phyloP scores from a whole-genome alignment of 108 stramenopile species.

The Ochromonas danica region DNA sequence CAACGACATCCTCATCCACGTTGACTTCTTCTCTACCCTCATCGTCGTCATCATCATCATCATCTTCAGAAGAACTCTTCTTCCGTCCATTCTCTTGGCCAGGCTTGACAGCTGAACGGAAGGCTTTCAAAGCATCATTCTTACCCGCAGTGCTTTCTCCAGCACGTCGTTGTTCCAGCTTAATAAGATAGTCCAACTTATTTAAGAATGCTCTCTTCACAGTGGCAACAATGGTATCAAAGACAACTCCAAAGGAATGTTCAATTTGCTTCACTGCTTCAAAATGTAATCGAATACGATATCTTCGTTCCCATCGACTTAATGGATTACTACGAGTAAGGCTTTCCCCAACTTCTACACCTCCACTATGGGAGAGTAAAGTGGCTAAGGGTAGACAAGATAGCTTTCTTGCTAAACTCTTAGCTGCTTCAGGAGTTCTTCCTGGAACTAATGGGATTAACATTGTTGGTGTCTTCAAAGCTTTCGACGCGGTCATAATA shows the following conservation, averaged over 20 bases:
- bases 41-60: slow-evolving; percentile 41
- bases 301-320: slow-evolving; percentile 53
- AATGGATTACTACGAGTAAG: not conserved
- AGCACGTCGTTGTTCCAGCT: slow-evolving; percentile 69
- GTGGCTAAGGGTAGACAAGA: slow-evolving; percentile 7
- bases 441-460: not conserved
- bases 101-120: not conserved
- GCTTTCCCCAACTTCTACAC: slow-evolving; percentile 21
- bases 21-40: slow-evolving; percentile 54
- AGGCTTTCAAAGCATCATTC: not conserved
- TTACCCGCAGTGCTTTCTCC: slow-evolving; percentile 30
- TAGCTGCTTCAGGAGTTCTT: slow-evolving; percentile 1
- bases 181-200: slow-evolving; percentile 73
- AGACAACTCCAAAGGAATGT: slow-evolving; percentile 77
- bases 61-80: not conserved
- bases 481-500: slow-evolving; percentile 96
- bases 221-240: slow-evolving; percentile 70
- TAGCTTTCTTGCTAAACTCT: slow-evolving; percentile 17
- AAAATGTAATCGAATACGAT: slow-evolving; percentile 71
- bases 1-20: slow-evolving; percentile 45
- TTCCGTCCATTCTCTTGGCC: not conserved
- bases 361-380: slow-evolving; percentile 19
- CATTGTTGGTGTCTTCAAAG: slow-evolving; percentile 94
- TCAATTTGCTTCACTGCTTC: slow-evolving; percentile 75
- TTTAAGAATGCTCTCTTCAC: slow-evolving; percentile 70